These are phyloP conservation scores for Beauveria scarabaeidicola DNA, from an alignment of 2,329 filamentous ascomycete species.

Conservation along the genomic window DNA sequence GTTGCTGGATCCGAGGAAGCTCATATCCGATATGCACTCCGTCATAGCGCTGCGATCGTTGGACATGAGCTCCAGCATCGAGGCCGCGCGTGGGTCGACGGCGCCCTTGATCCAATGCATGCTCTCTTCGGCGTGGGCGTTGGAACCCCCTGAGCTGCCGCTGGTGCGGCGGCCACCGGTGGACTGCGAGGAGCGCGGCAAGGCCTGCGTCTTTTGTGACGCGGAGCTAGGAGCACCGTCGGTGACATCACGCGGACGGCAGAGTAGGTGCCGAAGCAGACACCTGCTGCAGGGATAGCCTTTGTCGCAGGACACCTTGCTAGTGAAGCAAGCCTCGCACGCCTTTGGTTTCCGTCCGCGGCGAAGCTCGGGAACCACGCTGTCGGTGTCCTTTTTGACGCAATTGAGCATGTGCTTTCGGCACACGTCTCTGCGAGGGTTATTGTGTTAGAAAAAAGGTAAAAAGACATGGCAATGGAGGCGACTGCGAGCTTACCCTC, in stretches of 20 bases:
- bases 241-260: not conserved
- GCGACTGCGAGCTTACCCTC: slow-evolving; percentile 12
- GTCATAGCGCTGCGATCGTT: slow-evolving; percentile 2
- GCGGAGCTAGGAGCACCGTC: not conserved
- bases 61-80: slow-evolving; percentile 17
- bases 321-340: slow-evolving; percentile 22
- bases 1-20: not conserved
- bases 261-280: slow-evolving; percentile 13
- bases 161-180: not conserved
- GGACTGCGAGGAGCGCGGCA: not conserved
- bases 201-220: not conserved
- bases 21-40: slow-evolving; percentile 7
- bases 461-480: not conserved
- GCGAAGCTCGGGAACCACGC: slow-evolving; percentile 15
- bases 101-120: slow-evolving; percentile 20
- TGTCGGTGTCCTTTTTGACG: slow-evolving; percentile 12
- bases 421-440: slow-evolving; percentile 17
- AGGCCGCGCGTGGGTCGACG: slow-evolving; percentile 19
- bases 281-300: slow-evolving; percentile 19
- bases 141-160: not conserved
- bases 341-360: slow-evolving; percentile 21
- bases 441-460: not conserved
- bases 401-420: slow-evolving; percentile 20
- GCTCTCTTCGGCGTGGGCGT: not conserved
- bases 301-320: slow-evolving; percentile 22